Conservation (phyloP, 192 early-diverging fungal genomes). For the Spinellus fusiger region DNA sequence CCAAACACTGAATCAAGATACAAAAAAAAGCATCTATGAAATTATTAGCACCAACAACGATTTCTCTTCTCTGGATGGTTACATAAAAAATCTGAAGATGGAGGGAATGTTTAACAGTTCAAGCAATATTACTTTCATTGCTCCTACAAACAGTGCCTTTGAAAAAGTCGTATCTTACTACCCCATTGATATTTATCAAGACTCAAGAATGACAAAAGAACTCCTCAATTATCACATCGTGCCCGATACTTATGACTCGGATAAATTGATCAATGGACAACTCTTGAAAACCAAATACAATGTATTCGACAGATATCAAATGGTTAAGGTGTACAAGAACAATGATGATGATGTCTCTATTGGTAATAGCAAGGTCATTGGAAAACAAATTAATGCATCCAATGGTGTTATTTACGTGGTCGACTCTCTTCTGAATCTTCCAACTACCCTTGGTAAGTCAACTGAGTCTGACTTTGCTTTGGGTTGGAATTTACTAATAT, state of each 20-base stretch:
- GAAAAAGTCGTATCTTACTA: too few species aligned
- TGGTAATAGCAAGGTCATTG: background rate
- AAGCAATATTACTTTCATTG: too few species aligned
- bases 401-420: conserved; percentile 48
- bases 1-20: too few species aligned
- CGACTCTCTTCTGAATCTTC: conserved; percentile 27
- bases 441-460: conserved; percentile 29
- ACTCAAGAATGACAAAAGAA: conserved; percentile 10
- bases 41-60: too few species aligned
- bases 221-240: conserved; percentile 15
- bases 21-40: too few species aligned
- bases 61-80: too few species aligned
- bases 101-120: too few species aligned
- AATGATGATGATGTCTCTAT: background rate
- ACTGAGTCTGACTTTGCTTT: too few species aligned
- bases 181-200: conserved; percentile 1
- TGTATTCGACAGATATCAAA: conserved; percentile 1
- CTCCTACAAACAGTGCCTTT: too few species aligned
- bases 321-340: conserved; percentile 3
- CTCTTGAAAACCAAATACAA: conserved; percentile 7
- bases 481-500: too few species aligned
- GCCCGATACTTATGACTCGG: background rate
- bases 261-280: conserved; percentile 13
- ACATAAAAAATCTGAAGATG: too few species aligned
- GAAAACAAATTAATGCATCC: conserved; percentile 31